Evolutionary conservation across 208 protist genomes (phyloP), one percentile per base, ranked within the genome.

Genomic region (Crithidia bombi): DNA sequence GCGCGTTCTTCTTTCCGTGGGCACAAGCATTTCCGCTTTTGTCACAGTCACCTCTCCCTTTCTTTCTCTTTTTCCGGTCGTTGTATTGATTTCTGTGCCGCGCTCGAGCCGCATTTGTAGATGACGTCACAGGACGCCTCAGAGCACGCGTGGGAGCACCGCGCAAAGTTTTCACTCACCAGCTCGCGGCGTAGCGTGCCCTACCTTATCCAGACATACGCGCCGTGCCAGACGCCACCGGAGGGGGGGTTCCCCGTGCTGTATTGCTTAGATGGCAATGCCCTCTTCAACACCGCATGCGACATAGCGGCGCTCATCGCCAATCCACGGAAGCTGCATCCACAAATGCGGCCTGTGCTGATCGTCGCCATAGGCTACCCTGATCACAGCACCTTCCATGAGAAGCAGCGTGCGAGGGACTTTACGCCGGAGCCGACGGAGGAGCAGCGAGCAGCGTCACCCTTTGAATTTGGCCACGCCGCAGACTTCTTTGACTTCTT

Each of bases 361-460:
- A 26, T 68, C 36, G 63, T 68, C 0, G 63, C 63, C n/a, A 36
- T 68, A 5, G 63, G 50, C 46, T 68, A 68, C 50, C 46, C 46
- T 2, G 63, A 58, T 12, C 5, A 23, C 35, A 58, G 25, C 25
- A 44, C 46, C 36, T 68, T 68, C 50, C 47, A 68, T 38, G 49
- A 68, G 63, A 17, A 9, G 25, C 63, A 58, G 17, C 63, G 63
- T 21, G 50, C 63, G 25, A n/a, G 50, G 17, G 63, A 68, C 63
- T 68, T 68, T 50, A 68, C 63, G 49, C 63, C 63, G 2, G 28
- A 33, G 36, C 63, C 63, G 63, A 68, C 63, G 50, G 59, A 33
- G 32, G 36, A n/a, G 17, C 63, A 68, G 36, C 3, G 12, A 12
- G 21, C n/a, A 2, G 49, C 46, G 32, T 49, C 33, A 0, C 10